phyloP scores from a whole-genome alignment of 2,329 filamentous ascomycete species.

The Aspergillus pseudoterreus region DNA sequence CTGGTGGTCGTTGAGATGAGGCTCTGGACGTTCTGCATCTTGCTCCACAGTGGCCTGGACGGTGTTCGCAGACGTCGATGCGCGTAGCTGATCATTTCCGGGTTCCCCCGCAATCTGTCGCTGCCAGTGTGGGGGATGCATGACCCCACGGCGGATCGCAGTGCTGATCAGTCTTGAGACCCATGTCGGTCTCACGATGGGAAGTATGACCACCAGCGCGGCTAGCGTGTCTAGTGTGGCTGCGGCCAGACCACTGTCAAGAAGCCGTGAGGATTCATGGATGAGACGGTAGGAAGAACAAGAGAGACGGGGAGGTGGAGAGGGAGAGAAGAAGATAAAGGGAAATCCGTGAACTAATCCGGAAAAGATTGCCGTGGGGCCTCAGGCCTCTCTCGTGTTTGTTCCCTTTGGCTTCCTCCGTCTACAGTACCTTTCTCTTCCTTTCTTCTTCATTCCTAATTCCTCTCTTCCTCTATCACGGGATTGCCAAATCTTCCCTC shows the following conservation, averaged over 20 bases:
- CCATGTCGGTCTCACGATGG: neutral
- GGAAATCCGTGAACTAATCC: neutral
- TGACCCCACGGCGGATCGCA: neutral
- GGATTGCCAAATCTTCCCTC: neutral
- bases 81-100: neutral
- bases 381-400: neutral
- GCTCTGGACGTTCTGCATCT: neutral
- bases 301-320: neutral
- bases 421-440: neutral
- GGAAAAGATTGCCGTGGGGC: neutral
- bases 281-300: neutral
- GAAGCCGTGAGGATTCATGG: neutral
- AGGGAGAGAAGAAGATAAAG: too few species aligned
- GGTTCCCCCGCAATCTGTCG: neutral
- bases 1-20: neutral
- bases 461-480: neutral
- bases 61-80: neutral
- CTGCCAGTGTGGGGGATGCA: neutral
- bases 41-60: constrained; percentile 5
- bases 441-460: neutral
- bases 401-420: too few species aligned
- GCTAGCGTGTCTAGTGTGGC: too few species aligned
- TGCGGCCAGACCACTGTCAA: neutral
- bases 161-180: neutral
- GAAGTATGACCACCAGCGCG: too few species aligned